These are phyloP conservation scores for Claviceps africana DNA, from an alignment of 2,329 filamentous ascomycete genomes.

Conservation along the genomic window DNA sequence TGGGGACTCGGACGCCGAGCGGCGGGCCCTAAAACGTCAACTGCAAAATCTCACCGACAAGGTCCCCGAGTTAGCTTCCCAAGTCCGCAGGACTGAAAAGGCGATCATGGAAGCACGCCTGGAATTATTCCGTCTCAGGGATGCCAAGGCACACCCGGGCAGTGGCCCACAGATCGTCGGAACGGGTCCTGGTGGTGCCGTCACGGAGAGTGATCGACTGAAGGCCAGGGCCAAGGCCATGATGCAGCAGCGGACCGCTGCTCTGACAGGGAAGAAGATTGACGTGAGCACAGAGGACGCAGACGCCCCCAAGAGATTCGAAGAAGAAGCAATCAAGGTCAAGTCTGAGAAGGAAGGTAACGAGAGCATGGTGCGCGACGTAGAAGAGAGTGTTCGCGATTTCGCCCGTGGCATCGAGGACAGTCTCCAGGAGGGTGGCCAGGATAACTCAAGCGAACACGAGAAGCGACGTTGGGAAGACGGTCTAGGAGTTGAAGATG, in stretches of 20 bases:
- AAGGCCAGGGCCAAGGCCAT: constrained; percentile 93
- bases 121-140: constrained; percentile 83
- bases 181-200: constrained; percentile 75
- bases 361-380: constrained; percentile 90
- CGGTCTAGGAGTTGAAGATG: constrained; percentile 87
- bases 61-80: constrained; percentile 80
- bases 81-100: constrained; percentile 81
- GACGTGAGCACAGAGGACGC: constrained; percentile 55
- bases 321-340: constrained; percentile 73
- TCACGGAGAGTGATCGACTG: constrained; percentile 87
- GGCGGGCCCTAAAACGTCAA: constrained; percentile 73
- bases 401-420: constrained; percentile 78
- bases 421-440: constrained; percentile 66
- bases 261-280: constrained; percentile 72
- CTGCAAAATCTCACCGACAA: constrained; percentile 80
- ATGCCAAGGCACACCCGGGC: constrained; percentile 80
- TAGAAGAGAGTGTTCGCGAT: constrained; percentile 88
- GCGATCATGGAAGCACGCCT: constrained; percentile 83
- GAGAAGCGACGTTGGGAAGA: constrained; percentile 93
- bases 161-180: constrained; percentile 73
- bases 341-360: constrained; percentile 83
- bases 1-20: constrained; percentile 76
- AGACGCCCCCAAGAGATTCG: constrained; percentile 69
- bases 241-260: constrained; percentile 96
- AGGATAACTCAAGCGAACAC: constrained; percentile 68